phyloP scores from a whole-genome alignment of 148 eudicot species.

The Rhododendron henanense region DNA sequence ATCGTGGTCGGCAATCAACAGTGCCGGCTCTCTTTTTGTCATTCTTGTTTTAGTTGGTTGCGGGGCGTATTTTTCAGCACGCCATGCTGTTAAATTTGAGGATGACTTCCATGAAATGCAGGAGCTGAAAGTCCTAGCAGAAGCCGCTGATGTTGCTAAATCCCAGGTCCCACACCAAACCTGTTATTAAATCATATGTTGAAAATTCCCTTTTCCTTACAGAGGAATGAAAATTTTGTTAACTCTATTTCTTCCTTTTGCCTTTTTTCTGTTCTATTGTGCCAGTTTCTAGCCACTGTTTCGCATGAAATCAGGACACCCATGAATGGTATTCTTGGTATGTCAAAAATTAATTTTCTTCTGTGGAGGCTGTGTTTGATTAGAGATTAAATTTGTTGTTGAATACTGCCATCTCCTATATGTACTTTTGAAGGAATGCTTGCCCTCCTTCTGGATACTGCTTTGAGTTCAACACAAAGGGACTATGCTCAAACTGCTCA shows the following conservation, averaged over 20 bases:
- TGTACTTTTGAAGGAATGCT: constrained; percentile 52
- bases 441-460: constrained; percentile 61
- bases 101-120: constrained; percentile 60
- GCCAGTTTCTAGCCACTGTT: constrained; percentile 73
- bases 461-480: constrained; percentile 62
- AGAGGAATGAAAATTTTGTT: not conserved
- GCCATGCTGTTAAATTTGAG: constrained; percentile 54
- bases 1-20: constrained; percentile 39
- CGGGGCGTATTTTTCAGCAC: constrained; percentile 38
- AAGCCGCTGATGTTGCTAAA: constrained; percentile 77
- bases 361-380: not conserved
- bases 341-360: not conserved
- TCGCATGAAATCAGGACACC: constrained; percentile 81
- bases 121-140: constrained; percentile 51
- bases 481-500: constrained; percentile 78
- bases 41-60: constrained; percentile 43
- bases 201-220: not conserved
- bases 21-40: constrained; percentile 26
- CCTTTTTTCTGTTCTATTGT: not conserved
- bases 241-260: not conserved
- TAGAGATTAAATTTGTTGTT: not conserved
- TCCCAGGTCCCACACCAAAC: constrained; percentile 43
- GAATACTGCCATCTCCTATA: not conserved
- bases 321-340: constrained; percentile 76
- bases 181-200: not conserved